Conservation (phyloP, 306 rosid species). For the Datisca glomerata region DNA sequence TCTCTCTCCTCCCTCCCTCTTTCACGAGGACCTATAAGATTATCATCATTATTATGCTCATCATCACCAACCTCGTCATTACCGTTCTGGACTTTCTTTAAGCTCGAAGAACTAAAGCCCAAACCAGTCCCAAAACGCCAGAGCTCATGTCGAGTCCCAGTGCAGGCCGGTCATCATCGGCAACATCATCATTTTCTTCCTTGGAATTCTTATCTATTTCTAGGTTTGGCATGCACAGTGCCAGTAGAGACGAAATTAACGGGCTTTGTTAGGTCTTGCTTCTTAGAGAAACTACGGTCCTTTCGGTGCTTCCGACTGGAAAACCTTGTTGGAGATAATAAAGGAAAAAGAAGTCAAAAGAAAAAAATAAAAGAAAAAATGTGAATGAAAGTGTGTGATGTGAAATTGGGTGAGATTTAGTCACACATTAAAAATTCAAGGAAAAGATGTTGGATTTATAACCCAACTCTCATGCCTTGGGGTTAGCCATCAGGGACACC, state of each 20-base stretch:
- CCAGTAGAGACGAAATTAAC: slow-evolving; percentile 80
- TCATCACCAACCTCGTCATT: slow-evolving; percentile 9
- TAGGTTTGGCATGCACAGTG: slow-evolving; percentile 47
- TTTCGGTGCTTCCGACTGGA: slow-evolving; percentile 46
- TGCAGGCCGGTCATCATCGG: slow-evolving; percentile 30
- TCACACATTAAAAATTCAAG: too few relatives aligned
- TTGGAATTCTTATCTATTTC: slow-evolving; percentile 34
- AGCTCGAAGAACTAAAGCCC: slow-evolving; percentile 23
- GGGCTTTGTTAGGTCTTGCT: slow-evolving; percentile 56
- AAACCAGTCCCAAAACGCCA: slow-evolving; percentile 35
- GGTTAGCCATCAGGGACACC: too few relatives aligned
- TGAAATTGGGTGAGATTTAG: too few relatives aligned
- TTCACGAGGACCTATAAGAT: too few relatives aligned
- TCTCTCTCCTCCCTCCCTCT: too few relatives aligned
- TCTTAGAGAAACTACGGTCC: slow-evolving; percentile 26
- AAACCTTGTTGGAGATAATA: too few relatives aligned
- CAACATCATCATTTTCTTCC: slow-evolving; percentile 17
- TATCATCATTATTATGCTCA: slow-evolving; percentile 15
- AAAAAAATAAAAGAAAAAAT: too few relatives aligned
- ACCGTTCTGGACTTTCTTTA: slow-evolving; percentile 12
- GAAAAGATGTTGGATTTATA: too few relatives aligned
- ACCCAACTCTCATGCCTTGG: too few relatives aligned
- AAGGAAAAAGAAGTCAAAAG: too few relatives aligned
- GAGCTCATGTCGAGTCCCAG: slow-evolving; percentile 46
- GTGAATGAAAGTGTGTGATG: too few relatives aligned